These are phyloP conservation scores for Hawksworthiomyces lignivorus DNA, from an alignment of 2,329 filamentous ascomycete species.

Conservation along the genomic window DNA sequence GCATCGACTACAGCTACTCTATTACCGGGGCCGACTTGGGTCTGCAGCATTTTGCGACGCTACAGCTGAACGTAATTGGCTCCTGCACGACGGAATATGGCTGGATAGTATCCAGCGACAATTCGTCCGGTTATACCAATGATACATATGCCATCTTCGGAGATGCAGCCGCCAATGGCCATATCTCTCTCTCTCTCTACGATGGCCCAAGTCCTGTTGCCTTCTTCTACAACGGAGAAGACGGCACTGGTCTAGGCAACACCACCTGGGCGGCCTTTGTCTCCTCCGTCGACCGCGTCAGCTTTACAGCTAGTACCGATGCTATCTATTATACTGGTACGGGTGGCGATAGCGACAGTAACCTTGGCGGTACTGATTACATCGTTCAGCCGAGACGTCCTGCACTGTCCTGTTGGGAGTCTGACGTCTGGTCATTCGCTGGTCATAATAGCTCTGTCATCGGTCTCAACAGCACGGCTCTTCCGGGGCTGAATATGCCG, in stretches of 20 bases:
- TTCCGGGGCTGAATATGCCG: slow-evolving; percentile 18
- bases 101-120: slow-evolving; percentile 16
- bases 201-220: slow-evolving; percentile 11
- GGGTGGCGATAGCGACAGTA: not conserved
- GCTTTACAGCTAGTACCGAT: slow-evolving; percentile 19
- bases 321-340: slow-evolving; percentile 18
- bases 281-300: slow-evolving; percentile 20
- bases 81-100: slow-evolving; percentile 23
- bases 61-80: slow-evolving; percentile 19
- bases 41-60: slow-evolving; percentile 18
- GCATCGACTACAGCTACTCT: slow-evolving; percentile 20
- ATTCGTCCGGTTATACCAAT: slow-evolving; percentile 13
- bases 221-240: slow-evolving; percentile 9
- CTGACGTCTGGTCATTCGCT: slow-evolving; percentile 21
- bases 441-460: slow-evolving; percentile 16
- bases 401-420: slow-evolving; percentile 21
- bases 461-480: slow-evolving; percentile 12
- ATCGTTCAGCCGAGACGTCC: slow-evolving; percentile 16
- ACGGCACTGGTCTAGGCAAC: slow-evolving; percentile 14
- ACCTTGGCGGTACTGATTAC: slow-evolving; percentile 10
- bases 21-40: slow-evolving; percentile 21
- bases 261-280: slow-evolving; percentile 20
- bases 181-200: slow-evolving; percentile 13
- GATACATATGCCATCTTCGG: slow-evolving; percentile 13
- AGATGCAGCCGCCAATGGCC: slow-evolving; percentile 5